phyloP scores from a whole-genome alignment of 805 yeast species.

The Yarrowia alimentaria region DNA sequence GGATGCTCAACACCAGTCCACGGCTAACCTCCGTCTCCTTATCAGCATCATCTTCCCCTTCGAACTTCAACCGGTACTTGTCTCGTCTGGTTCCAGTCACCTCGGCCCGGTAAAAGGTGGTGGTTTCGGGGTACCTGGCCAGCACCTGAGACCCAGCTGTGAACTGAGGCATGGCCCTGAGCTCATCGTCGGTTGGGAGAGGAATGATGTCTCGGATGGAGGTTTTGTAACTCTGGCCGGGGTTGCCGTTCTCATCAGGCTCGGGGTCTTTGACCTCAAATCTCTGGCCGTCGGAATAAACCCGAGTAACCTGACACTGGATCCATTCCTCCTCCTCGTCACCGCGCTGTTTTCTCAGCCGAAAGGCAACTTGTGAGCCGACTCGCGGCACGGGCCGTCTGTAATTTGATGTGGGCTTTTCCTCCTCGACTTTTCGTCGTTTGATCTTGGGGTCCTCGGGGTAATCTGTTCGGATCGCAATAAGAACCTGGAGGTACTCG shows the following conservation, averaged over 20 bases:
- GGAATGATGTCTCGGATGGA: conserved; percentile 81
- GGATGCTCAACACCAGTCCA: conserved; percentile 58
- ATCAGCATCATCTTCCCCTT: conserved; percentile 95
- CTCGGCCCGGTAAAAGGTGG: conserved; percentile 93
- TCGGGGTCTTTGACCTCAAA: conserved; percentile 97
- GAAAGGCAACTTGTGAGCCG: conserved; percentile 87
- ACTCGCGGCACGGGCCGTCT: conserved; percentile 36
- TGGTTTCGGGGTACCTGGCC: conserved; percentile 95
- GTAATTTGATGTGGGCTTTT: neutral
- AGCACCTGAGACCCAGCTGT: conserved; percentile 78
- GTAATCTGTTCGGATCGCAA: conserved; percentile 20
- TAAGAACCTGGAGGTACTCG: conserved; percentile 21
- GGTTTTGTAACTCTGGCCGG: conserved; percentile 82
- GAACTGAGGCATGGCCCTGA: conserved; percentile 45
- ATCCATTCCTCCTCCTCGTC: conserved; percentile 90
- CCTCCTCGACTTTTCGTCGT: conserved; percentile 22
- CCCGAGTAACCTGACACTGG: conserved; percentile 82
- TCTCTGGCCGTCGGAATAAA: conserved; percentile 68
- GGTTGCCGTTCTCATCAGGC: conserved; percentile 88
- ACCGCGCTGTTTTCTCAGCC: conserved; percentile 44
- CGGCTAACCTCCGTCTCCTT: conserved; percentile 93
- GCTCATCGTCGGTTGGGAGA: conserved; percentile 45
- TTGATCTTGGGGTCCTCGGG: conserved; percentile 14
- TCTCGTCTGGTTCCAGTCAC: conserved; percentile 76
- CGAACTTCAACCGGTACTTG: conserved; percentile 75